These are phyloP conservation scores for Hordeum pubiflorum DNA, from an alignment of 202 grass and related monocot genomes.

Conservation along the genomic window DNA sequence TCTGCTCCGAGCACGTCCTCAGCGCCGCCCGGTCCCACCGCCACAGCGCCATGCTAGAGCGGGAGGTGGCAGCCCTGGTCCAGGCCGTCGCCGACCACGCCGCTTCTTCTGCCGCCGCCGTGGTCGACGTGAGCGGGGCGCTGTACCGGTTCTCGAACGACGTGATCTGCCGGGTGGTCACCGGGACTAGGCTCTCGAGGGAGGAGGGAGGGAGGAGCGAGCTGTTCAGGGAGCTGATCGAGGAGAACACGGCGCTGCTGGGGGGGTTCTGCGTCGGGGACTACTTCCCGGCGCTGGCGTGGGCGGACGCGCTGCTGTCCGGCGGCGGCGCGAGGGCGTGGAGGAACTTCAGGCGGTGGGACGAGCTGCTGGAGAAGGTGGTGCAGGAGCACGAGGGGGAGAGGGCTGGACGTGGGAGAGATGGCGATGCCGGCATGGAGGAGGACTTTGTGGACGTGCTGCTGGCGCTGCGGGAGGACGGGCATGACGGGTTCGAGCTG, in stretches of 20 bases:
- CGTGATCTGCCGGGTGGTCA: conserved; percentile 44
- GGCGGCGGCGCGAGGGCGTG: conserved; percentile 28
- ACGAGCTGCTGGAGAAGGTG: conserved; percentile 40
- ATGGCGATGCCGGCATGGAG: neutral
- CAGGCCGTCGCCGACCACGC: conserved; percentile 2
- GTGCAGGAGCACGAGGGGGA: conserved; percentile 21
- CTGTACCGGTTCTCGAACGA: conserved; percentile 48
- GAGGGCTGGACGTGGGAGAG: neutral
- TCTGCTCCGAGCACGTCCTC: conserved; percentile 52
- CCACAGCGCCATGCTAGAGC: conserved; percentile 6
- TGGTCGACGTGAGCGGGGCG: conserved; percentile 48
- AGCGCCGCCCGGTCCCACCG: conserved; percentile 22
- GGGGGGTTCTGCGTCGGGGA: conserved; percentile 43
- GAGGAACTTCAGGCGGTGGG: conserved; percentile 32
- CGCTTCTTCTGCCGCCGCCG: neutral
- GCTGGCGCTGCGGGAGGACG: conserved; percentile 24
- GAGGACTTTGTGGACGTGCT: conserved; percentile 60
- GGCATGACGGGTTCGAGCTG: conserved; percentile 26
- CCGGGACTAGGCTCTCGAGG: conserved; percentile 5
- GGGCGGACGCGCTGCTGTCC: conserved; percentile 37
- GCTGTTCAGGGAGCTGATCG: conserved; percentile 37
- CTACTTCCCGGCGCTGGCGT: conserved; percentile 49
- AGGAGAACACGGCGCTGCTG: conserved; percentile 40
- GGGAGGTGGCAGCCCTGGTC: conserved; percentile 38
- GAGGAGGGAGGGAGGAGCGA: conserved; percentile 21